A percentile compares a stretch with the other conserved stretches of the same genome.
phyloP scores from a whole-genome alignment of 352 stramenopile species.

The Globisporangium recalcitrans region DNA sequence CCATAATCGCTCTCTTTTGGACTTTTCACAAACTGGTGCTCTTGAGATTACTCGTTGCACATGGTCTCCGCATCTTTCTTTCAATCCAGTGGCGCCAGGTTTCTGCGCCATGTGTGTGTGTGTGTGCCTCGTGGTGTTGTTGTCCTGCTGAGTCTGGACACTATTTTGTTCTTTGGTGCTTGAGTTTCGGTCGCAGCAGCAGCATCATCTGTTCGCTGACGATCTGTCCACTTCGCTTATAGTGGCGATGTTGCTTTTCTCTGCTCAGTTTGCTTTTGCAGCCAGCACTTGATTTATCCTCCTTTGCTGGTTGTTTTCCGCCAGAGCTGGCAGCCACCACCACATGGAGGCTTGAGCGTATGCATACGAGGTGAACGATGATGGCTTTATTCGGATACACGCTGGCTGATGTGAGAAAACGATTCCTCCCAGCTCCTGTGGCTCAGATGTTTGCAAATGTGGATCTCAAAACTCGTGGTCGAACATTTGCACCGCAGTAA shows the following conservation, averaged over 20 bases:
- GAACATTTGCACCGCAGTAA: too few species aligned
- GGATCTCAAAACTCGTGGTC: too few species aligned
- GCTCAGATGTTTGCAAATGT: not conserved
- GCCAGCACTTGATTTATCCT: conserved; percentile 4
- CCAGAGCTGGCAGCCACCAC: too few species aligned
- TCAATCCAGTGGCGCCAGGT: conserved; percentile 3
- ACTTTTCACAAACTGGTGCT: not conserved
- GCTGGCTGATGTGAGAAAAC: not conserved
- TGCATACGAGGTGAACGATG: not conserved
- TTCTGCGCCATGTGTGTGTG: not conserved
- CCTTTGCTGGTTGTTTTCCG: not conserved
- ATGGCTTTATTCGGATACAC: conserved; percentile 2
- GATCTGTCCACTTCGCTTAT: conserved; percentile 7
- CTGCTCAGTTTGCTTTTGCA: not conserved
- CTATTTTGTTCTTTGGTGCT: not conserved
- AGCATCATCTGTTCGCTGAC: not conserved
- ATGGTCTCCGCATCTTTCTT: not conserved
- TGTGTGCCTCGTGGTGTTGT: too few species aligned
- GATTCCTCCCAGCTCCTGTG: not conserved
- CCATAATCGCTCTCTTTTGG: not conserved
- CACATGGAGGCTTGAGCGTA: not conserved
- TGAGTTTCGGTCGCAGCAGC: not conserved
- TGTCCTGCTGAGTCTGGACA: not conserved
- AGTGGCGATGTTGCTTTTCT: not conserved
- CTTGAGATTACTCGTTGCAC: not conserved